These are phyloP conservation scores for Actinidia arguta DNA, from an alignment of 179 eudicot species.

Conservation along the genomic window DNA sequence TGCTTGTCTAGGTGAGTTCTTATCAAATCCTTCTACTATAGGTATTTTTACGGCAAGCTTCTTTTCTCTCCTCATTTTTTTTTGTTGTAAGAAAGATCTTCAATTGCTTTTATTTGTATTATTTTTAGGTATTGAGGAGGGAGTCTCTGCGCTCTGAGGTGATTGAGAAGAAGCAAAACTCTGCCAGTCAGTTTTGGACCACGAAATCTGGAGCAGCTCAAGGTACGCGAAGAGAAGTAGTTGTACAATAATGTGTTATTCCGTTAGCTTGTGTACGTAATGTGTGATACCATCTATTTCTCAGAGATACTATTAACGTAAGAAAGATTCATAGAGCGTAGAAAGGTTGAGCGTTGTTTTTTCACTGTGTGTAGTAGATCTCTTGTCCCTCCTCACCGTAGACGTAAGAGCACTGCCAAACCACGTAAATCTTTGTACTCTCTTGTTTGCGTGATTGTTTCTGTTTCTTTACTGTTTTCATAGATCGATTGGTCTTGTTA, in stretches of 20 bases:
- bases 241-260: neutral
- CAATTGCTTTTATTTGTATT: neutral
- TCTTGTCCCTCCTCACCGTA: too few species aligned
- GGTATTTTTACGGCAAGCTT: neutral
- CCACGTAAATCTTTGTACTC: too few species aligned
- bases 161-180: constrained; percentile 36
- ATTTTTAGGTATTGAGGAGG: constrained; percentile 36
- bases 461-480: too few species aligned
- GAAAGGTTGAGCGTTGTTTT: too few species aligned
- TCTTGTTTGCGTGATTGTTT: too few species aligned
- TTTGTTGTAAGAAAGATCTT: neutral
- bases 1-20: neutral
- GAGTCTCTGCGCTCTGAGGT: constrained; percentile 23
- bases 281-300: too few species aligned
- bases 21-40: neutral
- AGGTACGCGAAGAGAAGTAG: constrained; percentile 22
- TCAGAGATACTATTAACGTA: too few species aligned
- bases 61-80: neutral
- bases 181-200: constrained; percentile 25
- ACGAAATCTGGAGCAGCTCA: constrained; percentile 25
- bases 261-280: too few species aligned
- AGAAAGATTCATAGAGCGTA: too few species aligned
- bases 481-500: too few species aligned
- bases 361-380: too few species aligned
- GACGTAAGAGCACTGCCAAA: too few species aligned